Evolutionary conservation across 257 asterid species (phyloP).

Genomic region (Coffea canephora): DNA sequence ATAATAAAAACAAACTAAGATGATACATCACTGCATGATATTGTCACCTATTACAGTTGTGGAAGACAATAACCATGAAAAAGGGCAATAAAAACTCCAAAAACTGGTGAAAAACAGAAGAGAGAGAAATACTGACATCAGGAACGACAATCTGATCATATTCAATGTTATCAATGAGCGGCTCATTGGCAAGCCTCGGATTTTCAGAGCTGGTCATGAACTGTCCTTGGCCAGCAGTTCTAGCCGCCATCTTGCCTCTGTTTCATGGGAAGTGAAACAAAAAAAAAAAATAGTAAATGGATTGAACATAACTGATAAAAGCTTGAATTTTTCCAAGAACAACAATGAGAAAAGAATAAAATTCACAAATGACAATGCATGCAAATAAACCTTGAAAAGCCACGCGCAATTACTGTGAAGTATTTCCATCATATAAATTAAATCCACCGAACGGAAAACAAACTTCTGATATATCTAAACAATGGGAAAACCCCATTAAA

Average conservation of each 20-base stretch:
- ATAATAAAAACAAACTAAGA: background rate
- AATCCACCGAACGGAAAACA: background rate
- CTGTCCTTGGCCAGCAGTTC: constrained; percentile 51
- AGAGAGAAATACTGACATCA: constrained; percentile 47
- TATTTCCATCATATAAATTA: no score
- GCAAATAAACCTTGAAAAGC: background rate
- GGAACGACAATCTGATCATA: constrained; percentile 85
- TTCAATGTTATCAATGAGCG: constrained; percentile 71
- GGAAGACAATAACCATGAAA: background rate
- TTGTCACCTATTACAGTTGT: background rate
- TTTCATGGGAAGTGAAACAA: background rate
- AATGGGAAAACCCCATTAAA: background rate
- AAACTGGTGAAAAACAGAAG: background rate
- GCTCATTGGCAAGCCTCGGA: constrained; percentile 52
- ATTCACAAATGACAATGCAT: background rate
- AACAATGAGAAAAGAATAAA: background rate
- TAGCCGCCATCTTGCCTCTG: constrained; percentile 52
- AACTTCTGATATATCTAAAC: background rate
- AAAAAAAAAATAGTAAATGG: background rate
- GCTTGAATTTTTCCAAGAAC: background rate
- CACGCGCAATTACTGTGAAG: background rate
- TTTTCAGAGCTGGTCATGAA: constrained; percentile 56
- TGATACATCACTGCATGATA: background rate
- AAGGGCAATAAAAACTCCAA: background rate
- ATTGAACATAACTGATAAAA: background rate